phyloP scores from a whole-genome alignment of 2,329 filamentous ascomycete genomes.

The Elsinoe necatrix region DNA sequence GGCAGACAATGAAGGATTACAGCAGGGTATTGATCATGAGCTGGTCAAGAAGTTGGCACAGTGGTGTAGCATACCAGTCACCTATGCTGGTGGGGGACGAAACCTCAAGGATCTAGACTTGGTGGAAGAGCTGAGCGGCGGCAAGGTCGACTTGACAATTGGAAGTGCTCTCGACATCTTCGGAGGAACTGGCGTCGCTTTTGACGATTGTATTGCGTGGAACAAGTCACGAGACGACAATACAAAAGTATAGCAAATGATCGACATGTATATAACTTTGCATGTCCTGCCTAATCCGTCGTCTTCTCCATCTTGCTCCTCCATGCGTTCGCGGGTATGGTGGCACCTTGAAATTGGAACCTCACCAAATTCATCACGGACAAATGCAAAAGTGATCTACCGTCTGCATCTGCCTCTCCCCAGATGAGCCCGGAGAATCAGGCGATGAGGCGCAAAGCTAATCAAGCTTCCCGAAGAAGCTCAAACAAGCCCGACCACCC shows the following conservation, averaged over 20 bases:
- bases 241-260: slow-evolving; percentile 6
- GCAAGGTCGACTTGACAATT: slow-evolving; percentile 86
- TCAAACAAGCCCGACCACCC: slow-evolving; percentile 12
- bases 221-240: slow-evolving; percentile 40
- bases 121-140: slow-evolving; percentile 68
- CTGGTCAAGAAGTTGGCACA: slow-evolving; percentile 66
- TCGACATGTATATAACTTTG: not conserved
- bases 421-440: not conserved
- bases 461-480: slow-evolving; percentile 12
- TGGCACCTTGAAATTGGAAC: not conserved
- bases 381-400: not conserved
- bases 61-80: slow-evolving; percentile 89
- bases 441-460: slow-evolving; percentile 2
- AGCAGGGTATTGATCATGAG: slow-evolving; percentile 80
- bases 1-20: slow-evolving; percentile 90
- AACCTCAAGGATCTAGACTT: slow-evolving; percentile 72
- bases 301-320: not conserved
- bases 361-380: slow-evolving; percentile 5
- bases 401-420: not conserved
- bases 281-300: slow-evolving; percentile 7
- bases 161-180: slow-evolving; percentile 96
- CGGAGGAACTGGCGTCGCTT: slow-evolving; percentile 75
- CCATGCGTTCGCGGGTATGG: not conserved
- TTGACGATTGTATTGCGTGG: slow-evolving; percentile 85
- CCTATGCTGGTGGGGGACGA: slow-evolving; percentile 90